Percentiles rank a stretch among this genome's conserved stretches.
Conservation (phyloP, 2,329 filamentous ascomycete genomes). For the Cladosporium sp. region DNA sequence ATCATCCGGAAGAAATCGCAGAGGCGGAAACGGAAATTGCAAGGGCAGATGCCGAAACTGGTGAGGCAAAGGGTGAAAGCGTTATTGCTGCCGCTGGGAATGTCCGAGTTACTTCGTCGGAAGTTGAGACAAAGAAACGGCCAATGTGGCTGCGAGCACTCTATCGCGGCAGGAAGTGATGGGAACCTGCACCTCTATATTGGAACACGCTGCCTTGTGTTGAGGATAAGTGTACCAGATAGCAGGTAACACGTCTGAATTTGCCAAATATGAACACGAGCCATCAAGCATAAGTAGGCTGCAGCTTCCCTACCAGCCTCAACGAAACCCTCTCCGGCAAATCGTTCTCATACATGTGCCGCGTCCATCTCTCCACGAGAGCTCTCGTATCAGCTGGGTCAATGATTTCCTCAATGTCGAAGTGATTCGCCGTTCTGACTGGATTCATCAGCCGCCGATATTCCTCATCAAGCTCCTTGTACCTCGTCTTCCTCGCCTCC, state of each 20-base stretch:
- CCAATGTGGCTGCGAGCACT: background rate
- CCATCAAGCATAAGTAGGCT: conserved; percentile 12
- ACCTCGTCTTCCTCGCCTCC: conserved; percentile 44
- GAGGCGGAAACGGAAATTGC: background rate
- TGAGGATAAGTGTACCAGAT: too few relatives aligned
- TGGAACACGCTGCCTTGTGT: too few relatives aligned
- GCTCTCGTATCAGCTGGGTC: conserved; percentile 54
- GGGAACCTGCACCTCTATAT: too few relatives aligned
- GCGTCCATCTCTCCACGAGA: conserved; percentile 51
- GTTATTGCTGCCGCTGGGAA: background rate
- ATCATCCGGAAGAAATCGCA: background rate
- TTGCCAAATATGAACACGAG: too few relatives aligned
- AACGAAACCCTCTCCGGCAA: conserved; percentile 45
- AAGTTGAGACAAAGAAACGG: background rate
- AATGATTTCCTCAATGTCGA: conserved; percentile 59
- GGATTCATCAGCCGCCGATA: conserved; percentile 59
- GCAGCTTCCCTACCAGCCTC: conserved; percentile 29
- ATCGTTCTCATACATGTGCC: conserved; percentile 50
- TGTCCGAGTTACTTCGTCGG: background rate
- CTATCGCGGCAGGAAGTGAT: background rate
- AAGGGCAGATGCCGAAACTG: background rate
- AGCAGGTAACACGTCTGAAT: too few relatives aligned
- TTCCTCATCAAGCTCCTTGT: conserved; percentile 53
- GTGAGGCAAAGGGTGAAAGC: background rate
- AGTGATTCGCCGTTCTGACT: conserved; percentile 57